These are phyloP conservation scores for Chaetomium sp. DNA, from an alignment of 2,329 filamentous ascomycete genomes.

Conservation along the genomic window DNA sequence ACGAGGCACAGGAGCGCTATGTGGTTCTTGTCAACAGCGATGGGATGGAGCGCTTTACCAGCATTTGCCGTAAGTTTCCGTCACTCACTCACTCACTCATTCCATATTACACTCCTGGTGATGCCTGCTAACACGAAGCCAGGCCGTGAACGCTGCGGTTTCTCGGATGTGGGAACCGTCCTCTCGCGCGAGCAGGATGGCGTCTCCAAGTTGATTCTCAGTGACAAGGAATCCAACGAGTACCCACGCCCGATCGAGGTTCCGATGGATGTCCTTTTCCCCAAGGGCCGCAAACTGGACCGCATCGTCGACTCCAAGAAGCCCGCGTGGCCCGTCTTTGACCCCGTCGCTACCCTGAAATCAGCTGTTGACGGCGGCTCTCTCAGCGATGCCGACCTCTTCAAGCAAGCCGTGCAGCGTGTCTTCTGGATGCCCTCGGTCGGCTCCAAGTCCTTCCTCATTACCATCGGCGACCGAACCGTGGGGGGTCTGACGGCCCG, in stretches of 20 bases:
- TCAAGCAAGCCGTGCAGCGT: constrained; percentile 64
- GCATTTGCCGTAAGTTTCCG: constrained; percentile 49
- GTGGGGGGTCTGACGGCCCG: constrained; percentile 83
- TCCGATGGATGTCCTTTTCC: constrained; percentile 83
- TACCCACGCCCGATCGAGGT: constrained; percentile 78
- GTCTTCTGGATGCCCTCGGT: constrained; percentile 83
- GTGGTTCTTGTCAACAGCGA: constrained; percentile 82
- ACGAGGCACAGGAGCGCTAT: constrained; percentile 93
- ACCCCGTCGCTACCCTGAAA: constrained; percentile 59
- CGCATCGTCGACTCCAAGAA: constrained; percentile 65
- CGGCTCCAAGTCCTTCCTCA: constrained; percentile 94
- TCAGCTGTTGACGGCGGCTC: constrained; percentile 51
- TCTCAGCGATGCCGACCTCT: constrained; percentile 44
- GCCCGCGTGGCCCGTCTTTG: constrained; percentile 62
- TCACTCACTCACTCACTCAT: too few species aligned
- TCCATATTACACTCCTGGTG: too few species aligned
- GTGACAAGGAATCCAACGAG: constrained; percentile 69
- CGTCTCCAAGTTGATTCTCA: constrained; percentile 67
- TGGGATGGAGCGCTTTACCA: constrained; percentile 67
- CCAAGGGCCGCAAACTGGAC: constrained; percentile 76
- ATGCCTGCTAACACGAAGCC: constrained; percentile 29
- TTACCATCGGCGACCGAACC: constrained; percentile 89
- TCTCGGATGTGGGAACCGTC: constrained; percentile 82
- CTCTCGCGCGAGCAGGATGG: constrained; percentile 55
- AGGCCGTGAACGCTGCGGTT: constrained; percentile 82